Percentiles rank a stretch among this genome's conserved stretches.
Evolutionary conservation across 306 rosid genomes (phyloP).

Genomic region (Ceratonia siliqua): DNA sequence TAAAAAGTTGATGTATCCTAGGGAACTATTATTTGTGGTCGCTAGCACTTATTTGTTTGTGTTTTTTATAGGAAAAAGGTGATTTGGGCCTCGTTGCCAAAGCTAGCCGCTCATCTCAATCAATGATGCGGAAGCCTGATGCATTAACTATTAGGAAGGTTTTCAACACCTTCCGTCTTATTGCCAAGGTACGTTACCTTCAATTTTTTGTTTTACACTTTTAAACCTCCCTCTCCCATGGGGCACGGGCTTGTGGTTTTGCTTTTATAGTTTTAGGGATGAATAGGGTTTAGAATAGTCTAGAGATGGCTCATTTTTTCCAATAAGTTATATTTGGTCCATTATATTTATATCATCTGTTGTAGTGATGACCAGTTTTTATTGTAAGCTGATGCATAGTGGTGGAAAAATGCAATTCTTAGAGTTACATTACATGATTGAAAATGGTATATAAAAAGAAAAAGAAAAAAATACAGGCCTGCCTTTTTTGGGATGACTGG

Average conservation of each 20-base stretch:
- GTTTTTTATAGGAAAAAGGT: slow-evolving; percentile 57
- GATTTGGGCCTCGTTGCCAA: slow-evolving; percentile 89
- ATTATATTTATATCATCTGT: background rate
- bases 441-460: background rate
- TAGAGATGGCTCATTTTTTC: background rate
- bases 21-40: background rate
- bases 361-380: background rate
- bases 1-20: background rate
- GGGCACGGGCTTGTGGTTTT: background rate
- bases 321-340: slow-evolving; percentile 15
- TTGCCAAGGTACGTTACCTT: slow-evolving; percentile 68
- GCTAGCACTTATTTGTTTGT: slow-evolving; percentile 1
- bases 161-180: slow-evolving; percentile 66
- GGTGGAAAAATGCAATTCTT: background rate
- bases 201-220: background rate
- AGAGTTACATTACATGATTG: background rate
- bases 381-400: background rate
- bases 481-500: background rate
- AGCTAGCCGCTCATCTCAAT: slow-evolving; percentile 76
- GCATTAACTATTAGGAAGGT: slow-evolving; percentile 77
- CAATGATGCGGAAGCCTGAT: slow-evolving; percentile 83
- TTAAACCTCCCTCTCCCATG: background rate
- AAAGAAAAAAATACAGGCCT: too few species aligned
- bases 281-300: background rate
- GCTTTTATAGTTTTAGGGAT: slow-evolving; percentile 6